These are phyloP conservation scores for Rheum nobile DNA, from an alignment of 148 eudicot species.

Conservation along the genomic window DNA sequence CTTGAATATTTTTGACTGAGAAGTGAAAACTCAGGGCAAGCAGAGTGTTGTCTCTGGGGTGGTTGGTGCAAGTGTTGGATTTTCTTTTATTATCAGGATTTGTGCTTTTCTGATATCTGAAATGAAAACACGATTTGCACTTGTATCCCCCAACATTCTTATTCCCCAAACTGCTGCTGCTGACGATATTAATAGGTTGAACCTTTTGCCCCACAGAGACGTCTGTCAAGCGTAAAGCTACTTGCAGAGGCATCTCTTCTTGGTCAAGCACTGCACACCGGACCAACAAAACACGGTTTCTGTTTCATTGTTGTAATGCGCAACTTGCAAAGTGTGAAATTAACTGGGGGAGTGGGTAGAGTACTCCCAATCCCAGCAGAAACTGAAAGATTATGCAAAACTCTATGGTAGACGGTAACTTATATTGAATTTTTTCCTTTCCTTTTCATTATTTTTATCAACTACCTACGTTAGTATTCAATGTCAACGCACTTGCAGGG, in stretches of 20 bases:
- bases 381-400: neutral
- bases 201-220: neutral
- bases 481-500: neutral
- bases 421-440: neutral
- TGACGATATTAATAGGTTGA: conserved; percentile 4
- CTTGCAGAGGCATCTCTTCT: neutral
- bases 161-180: neutral
- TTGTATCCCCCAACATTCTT: neutral
- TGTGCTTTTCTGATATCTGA: neutral
- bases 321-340: conserved; percentile 1
- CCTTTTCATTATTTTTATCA: neutral
- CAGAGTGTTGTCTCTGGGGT: neutral
- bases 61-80: neutral
- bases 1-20: neutral
- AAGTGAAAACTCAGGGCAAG: neutral
- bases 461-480: neutral
- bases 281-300: conserved; percentile 4
- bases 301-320: conserved; percentile 1
- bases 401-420: neutral
- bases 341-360: neutral
- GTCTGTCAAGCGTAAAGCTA: neutral
- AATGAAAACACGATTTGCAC: neutral
- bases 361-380: neutral
- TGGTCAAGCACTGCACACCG: neutral
- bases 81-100: neutral